Conservation (phyloP, 805 yeast genomes). For the Barnettozyma vustinii region DNA sequence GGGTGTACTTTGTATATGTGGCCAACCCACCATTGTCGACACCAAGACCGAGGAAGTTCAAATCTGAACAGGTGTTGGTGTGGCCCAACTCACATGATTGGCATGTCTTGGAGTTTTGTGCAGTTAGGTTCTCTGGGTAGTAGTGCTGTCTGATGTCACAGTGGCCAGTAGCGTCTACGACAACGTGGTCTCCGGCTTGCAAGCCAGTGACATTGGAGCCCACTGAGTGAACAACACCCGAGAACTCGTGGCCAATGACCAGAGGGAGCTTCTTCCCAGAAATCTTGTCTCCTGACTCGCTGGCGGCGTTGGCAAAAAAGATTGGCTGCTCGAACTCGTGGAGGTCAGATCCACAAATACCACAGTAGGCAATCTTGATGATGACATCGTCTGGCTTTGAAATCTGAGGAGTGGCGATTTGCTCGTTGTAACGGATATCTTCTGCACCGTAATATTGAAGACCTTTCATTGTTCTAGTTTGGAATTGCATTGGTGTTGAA, state of each 20-base stretch:
- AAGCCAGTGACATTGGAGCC: constrained; percentile 46
- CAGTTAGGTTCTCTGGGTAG: constrained; percentile 15
- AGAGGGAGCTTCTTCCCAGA: constrained; percentile 41
- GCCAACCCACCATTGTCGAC: constrained; percentile 44
- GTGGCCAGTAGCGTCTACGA: constrained; percentile 45
- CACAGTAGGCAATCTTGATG: constrained; percentile 45
- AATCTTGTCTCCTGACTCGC: constrained; percentile 27
- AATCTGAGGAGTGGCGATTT: constrained; percentile 32
- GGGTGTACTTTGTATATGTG: constrained; percentile 37
- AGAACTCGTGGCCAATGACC: constrained; percentile 59
- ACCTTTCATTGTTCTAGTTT: constrained; percentile 32
- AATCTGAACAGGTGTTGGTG: constrained; percentile 40
- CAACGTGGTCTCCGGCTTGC: constrained; percentile 51
- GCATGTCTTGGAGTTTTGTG: constrained; percentile 29
- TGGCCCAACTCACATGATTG: constrained; percentile 38
- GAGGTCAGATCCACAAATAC: constrained; percentile 55
- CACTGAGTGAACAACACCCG: constrained; percentile 49
- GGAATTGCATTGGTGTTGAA: background rate
- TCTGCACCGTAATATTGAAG: constrained; percentile 35
- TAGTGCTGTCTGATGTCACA: constrained; percentile 33
- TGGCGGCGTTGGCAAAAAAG: constrained; percentile 46
- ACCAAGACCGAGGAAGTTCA: constrained; percentile 45
- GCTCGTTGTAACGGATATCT: constrained; percentile 31
- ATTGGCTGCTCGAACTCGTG: constrained; percentile 60
- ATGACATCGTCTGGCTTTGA: constrained; percentile 36